Evolutionary conservation across 2,329 filamentous ascomycete species (phyloP).

Genomic region (Arthrobotrys sphaeroides): DNA sequence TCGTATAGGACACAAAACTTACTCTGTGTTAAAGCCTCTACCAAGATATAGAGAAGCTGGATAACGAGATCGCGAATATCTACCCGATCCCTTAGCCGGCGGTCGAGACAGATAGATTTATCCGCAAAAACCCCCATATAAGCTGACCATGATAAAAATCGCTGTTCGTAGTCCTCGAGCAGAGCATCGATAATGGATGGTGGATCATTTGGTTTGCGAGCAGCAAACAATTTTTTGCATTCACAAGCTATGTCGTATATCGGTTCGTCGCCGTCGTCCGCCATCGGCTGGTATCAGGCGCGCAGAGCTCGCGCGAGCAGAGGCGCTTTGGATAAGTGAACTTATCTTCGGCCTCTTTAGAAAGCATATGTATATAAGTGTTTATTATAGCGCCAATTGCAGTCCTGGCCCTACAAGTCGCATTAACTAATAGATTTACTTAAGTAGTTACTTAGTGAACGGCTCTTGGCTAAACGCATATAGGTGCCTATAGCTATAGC

Average conservation of each 20-base stretch:
- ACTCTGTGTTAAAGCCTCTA: not conserved
- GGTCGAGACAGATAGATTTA: conserved; percentile 4
- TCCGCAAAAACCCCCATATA: conserved; percentile 4
- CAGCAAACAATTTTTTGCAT: not conserved
- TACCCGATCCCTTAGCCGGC: not conserved
- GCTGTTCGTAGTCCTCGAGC: not conserved
- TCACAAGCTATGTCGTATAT: not conserved
- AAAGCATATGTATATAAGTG: no score
- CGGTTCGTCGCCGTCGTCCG: not conserved
- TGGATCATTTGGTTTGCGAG: not conserved
- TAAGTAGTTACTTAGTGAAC: no score
- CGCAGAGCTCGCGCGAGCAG: no score
- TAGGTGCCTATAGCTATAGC: no score
- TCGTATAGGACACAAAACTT: not conserved
- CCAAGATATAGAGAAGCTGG: not conserved
- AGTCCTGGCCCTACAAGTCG: no score
- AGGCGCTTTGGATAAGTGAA: not conserved
- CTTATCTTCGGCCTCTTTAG: no score
- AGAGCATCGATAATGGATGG: not conserved
- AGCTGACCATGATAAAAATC: not conserved
- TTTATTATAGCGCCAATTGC: no score
- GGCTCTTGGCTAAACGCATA: no score
- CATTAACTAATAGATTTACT: no score
- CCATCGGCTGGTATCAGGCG: not conserved
- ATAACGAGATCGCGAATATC: not conserved